These are phyloP conservation scores for Claviceps fusiformis DNA, from an alignment of 2,329 filamentous ascomycete species.

Conservation along the genomic window DNA sequence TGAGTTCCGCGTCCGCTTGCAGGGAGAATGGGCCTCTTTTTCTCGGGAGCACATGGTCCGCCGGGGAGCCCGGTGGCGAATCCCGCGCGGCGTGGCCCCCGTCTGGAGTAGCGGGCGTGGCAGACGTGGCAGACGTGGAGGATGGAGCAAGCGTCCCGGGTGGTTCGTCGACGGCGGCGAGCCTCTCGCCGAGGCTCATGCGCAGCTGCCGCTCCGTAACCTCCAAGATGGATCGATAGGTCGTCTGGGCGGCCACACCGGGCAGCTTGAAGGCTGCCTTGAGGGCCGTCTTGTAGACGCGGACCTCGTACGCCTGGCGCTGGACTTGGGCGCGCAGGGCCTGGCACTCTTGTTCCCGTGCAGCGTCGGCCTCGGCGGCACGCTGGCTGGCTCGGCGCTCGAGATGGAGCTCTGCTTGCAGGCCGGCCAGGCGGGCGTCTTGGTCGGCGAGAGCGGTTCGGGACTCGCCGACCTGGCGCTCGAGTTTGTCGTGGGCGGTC, in stretches of 20 bases:
- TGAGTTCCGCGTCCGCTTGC: too few species aligned
- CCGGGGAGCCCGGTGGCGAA: too few species aligned
- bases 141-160: too few species aligned
- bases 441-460: neutral
- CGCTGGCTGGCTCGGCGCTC: neutral
- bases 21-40: too few species aligned
- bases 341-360: neutral
- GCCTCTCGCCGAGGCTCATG: neutral
- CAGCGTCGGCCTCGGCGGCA: too few species aligned
- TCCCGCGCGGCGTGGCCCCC: too few species aligned
- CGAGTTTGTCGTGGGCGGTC: neutral
- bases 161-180: too few species aligned
- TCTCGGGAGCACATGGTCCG: too few species aligned
- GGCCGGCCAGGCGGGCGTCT: neutral
- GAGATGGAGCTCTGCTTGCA: neutral
- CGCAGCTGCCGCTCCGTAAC: constrained; percentile 1
- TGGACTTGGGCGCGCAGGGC: neutral
- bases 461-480: neutral
- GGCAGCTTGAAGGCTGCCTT: constrained; percentile 4
- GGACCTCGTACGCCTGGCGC: neutral
- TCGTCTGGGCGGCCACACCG: neutral
- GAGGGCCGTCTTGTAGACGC: constrained; percentile 5
- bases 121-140: too few species aligned
- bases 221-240: neutral
- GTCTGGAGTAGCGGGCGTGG: too few species aligned